Conservation (phyloP, 306 rosid species). For the Lagenaria siceraria region DNA sequence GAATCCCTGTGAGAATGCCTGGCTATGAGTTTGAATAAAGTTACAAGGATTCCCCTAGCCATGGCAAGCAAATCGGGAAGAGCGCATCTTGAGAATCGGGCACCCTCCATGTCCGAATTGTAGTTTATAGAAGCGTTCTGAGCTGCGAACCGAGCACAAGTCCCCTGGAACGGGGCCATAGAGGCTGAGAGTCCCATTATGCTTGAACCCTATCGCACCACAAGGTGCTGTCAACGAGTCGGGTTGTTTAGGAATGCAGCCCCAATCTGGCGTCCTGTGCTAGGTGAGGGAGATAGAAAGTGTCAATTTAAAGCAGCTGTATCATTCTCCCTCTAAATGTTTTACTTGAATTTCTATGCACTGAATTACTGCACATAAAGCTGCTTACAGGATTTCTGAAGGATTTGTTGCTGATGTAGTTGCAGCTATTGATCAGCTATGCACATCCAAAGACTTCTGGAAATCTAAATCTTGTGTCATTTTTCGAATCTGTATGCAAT, state of each 20-base stretch:
- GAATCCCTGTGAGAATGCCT: constrained; percentile 79
- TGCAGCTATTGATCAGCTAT: constrained; percentile 93
- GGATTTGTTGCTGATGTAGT: constrained; percentile 93
- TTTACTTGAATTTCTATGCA: constrained; percentile 13
- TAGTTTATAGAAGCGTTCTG: too few species aligned
- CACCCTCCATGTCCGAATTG: too few species aligned
- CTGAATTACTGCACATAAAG: constrained; percentile 93
- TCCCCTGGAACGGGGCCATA: too few species aligned
- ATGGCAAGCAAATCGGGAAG: too few species aligned
- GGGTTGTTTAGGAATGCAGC: too few species aligned
- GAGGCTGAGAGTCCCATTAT: too few species aligned
- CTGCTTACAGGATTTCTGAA: constrained; percentile 80
- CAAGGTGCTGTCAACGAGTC: too few species aligned
- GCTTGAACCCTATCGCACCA: too few species aligned
- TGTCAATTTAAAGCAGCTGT: constrained; percentile 11
- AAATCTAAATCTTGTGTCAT: not conserved
- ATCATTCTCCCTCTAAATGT: constrained; percentile 11
- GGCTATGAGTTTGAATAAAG: constrained; percentile 59
- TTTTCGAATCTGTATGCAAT: not conserved
- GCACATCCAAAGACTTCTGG: constrained; percentile 5
- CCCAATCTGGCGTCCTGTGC: constrained; percentile 70
- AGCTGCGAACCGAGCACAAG: too few species aligned
- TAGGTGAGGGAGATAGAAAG: constrained; percentile 39
- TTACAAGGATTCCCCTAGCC: too few species aligned
- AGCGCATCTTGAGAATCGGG: too few species aligned